phyloP scores from a whole-genome alignment of 2,329 filamentous ascomycete species.

The Pyricularia pennisetigena region DNA sequence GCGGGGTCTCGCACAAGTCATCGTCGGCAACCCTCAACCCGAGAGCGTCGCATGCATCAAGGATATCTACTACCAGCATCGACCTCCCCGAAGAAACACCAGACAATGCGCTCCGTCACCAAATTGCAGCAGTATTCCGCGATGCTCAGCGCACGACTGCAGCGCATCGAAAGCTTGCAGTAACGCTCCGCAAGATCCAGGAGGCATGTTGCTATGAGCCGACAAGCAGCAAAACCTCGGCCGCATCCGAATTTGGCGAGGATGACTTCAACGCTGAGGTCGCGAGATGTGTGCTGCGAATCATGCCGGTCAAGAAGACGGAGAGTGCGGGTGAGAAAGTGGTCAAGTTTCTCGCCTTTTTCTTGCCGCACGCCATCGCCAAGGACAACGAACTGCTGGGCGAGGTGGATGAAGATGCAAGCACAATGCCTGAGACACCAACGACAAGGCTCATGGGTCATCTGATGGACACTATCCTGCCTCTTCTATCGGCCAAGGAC shows the following conservation, averaged over 20 bases:
- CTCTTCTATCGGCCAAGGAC: constrained; percentile 77
- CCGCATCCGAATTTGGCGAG: constrained; percentile 64
- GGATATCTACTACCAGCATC: constrained; percentile 30
- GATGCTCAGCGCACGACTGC: constrained; percentile 85
- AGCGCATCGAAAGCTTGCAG: constrained; percentile 79
- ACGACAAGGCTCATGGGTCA: constrained; percentile 68
- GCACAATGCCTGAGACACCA: constrained; percentile 70
- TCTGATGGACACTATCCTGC: constrained; percentile 64
- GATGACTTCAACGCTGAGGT: constrained; percentile 83
- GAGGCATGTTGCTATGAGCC: constrained; percentile 69
- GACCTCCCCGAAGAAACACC: constrained; percentile 63
- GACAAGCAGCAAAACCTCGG: constrained; percentile 36
- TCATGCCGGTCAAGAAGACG: constrained; percentile 84
- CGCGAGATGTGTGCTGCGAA: constrained; percentile 67
- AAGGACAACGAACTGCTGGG: constrained; percentile 61
- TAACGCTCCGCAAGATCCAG: constrained; percentile 82
- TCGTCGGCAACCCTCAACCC: constrained; percentile 25
- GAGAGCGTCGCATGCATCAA: constrained; percentile 35
- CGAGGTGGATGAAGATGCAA: constrained; percentile 57
- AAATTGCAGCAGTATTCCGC: constrained; percentile 63
- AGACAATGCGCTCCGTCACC: constrained; percentile 59
- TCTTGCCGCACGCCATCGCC: constrained; percentile 62
- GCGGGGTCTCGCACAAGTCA: constrained; percentile 27
- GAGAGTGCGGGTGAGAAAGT: constrained; percentile 80
- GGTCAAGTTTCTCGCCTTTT: constrained; percentile 79